Conservation (phyloP, 768 basidiomycete species). For the Rhodotorula babjevae region DNA sequence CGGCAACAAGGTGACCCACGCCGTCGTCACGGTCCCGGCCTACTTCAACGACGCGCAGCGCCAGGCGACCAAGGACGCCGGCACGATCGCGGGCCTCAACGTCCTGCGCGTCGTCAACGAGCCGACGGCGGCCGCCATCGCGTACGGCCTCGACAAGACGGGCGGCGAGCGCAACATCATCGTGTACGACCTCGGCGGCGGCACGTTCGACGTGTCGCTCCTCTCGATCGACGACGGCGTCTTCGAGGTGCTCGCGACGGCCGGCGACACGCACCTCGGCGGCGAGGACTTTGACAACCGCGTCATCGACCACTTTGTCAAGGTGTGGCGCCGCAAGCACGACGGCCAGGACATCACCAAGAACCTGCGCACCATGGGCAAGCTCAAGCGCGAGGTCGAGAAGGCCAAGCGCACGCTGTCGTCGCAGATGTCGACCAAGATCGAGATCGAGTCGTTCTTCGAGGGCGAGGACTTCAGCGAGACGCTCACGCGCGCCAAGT, state of each 20-base stretch:
- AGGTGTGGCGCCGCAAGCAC: conserved; percentile 86
- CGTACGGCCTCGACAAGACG: conserved; percentile 90
- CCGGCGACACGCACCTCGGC: conserved; percentile 90
- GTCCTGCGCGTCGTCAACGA: conserved; percentile 98
- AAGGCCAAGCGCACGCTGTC: conserved; percentile 92
- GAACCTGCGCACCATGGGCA: conserved; percentile 79
- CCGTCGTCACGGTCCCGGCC: conserved; percentile 95
- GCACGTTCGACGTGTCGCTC: conserved; percentile 97
- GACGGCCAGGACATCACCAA: conserved; percentile 68
- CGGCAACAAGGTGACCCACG: conserved; percentile 90
- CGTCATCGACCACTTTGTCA: conserved; percentile 81
- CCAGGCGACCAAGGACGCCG: conserved; percentile 97
- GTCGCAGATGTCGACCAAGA: conserved; percentile 77
- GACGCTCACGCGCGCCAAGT: conserved; percentile 94
- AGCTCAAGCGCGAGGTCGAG: conserved; percentile 88
- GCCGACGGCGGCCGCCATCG: conserved; percentile 93
- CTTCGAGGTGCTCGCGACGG: conserved; percentile 82
- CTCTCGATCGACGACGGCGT: conserved; percentile 90
- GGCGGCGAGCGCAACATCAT: conserved; percentile 90
- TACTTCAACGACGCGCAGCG: conserved; percentile 92
- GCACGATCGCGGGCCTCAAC: conserved; percentile 86
- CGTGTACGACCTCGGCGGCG: conserved; percentile 96
- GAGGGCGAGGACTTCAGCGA: conserved; percentile 95
- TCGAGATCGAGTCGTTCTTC: conserved; percentile 96
- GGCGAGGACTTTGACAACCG: conserved; percentile 96